Evolutionary conservation across 371 early-diverging fungal species (phyloP).

Genomic region (Rhizopus stolonifer): DNA sequence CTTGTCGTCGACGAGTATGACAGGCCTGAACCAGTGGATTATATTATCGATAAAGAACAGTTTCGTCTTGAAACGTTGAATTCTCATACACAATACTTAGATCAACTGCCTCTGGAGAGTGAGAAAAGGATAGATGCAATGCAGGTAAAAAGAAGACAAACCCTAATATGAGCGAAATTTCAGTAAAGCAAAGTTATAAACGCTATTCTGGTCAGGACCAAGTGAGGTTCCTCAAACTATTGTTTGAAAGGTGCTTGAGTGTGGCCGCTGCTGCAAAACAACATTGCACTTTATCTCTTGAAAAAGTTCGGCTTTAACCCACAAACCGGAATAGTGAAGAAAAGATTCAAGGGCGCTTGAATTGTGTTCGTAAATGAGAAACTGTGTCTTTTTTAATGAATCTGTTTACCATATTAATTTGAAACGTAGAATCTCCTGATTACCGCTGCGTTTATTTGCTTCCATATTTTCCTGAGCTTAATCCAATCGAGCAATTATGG

Average conservation of each 20-base stretch:
- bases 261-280: conserved; percentile 13
- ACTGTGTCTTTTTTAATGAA: conserved; percentile 3
- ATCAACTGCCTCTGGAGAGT: background rate
- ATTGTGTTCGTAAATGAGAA: conserved; percentile 1
- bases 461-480: conserved; percentile 15
- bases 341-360: background rate
- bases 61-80: background rate
- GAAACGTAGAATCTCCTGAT: conserved; percentile 14
- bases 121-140: background rate
- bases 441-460: too few species aligned
- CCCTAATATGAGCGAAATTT: background rate
- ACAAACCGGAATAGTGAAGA: conserved; percentile 1
- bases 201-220: too few species aligned
- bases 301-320: background rate
- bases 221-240: conserved; percentile 7
- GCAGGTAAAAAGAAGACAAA: background rate
- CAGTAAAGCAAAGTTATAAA: too few species aligned
- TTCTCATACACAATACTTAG: conserved; percentile 1
- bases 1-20: too few species aligned
- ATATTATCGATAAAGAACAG: conserved; percentile 6
- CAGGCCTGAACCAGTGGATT: too few species aligned
- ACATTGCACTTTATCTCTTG: conserved; percentile 4
- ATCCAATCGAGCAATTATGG: conserved; percentile 26
- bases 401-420: conserved; percentile 3
- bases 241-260: conserved; percentile 17